A percentile compares a stretch with the other conserved stretches of the same genome.
These are phyloP conservation scores for Silene conica DNA, from an alignment of 148 eudicot species.

Conservation along the genomic window DNA sequence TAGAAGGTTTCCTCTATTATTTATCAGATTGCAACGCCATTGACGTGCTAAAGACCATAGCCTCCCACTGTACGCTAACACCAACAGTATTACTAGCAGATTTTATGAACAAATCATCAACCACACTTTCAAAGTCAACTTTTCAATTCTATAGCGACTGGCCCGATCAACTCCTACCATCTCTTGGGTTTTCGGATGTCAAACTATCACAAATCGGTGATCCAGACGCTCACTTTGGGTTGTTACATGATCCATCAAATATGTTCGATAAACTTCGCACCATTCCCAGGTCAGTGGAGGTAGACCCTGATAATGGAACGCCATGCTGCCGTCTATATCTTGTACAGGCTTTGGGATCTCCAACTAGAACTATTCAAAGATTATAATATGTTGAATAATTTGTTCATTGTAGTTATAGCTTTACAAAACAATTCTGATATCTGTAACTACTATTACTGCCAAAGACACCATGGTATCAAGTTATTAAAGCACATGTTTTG, in stretches of 20 bases:
- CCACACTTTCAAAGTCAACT: slow-evolving; percentile 50
- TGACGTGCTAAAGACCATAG: slow-evolving; percentile 61
- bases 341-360: slow-evolving; percentile 85
- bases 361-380: slow-evolving; percentile 30
- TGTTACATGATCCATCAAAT: slow-evolving; percentile 70
- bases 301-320: slow-evolving; percentile 78
- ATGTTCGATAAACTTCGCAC: slow-evolving; percentile 71
- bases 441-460: background rate
- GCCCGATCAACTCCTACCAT: slow-evolving; percentile 85
- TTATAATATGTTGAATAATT: slow-evolving; percentile 10
- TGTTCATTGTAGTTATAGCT: slow-evolving; percentile 5
- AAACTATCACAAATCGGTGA: slow-evolving; percentile 88
- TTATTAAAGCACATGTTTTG: background rate
- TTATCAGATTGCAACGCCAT: slow-evolving; percentile 61
- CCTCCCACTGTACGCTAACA: slow-evolving; percentile 53
- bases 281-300: slow-evolving; percentile 85
- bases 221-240: slow-evolving; percentile 85
- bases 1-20: slow-evolving; percentile 85
- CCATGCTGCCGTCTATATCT: slow-evolving; percentile 88
- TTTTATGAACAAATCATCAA: slow-evolving; percentile 88
- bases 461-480: background rate
- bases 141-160: slow-evolving; percentile 84
- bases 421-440: background rate
- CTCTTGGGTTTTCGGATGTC: slow-evolving; percentile 79
- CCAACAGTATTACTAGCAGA: slow-evolving; percentile 77